Evolutionary conservation across 2,329 filamentous ascomycete genomes (phyloP).

Genomic region (Lachnellula willkommii): DNA sequence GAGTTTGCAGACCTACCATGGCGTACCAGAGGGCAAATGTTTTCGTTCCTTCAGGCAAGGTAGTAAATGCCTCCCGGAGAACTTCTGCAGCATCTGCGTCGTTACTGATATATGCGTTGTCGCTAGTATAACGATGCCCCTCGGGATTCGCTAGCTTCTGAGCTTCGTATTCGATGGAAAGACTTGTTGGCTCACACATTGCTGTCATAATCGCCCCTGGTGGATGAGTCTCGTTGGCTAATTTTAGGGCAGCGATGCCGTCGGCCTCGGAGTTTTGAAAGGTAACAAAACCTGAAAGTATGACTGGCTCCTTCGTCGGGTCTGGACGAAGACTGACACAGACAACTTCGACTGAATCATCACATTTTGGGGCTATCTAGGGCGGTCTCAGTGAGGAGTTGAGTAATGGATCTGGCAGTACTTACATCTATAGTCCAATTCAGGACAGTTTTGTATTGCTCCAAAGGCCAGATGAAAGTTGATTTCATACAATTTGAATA

Average conservation of each 20-base stretch:
- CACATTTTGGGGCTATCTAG: constrained; percentile 29
- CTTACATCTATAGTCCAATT: constrained; percentile 42
- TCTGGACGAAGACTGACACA: constrained; percentile 32
- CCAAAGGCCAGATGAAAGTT: constrained; percentile 43
- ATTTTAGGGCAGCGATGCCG: constrained; percentile 34
- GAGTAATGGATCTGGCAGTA: constrained; percentile 1
- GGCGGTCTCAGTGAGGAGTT: not conserved
- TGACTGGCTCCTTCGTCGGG: constrained; percentile 27
- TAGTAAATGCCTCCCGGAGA: constrained; percentile 43
- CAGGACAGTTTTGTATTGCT: constrained; percentile 41
- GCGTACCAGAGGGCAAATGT: constrained; percentile 45
- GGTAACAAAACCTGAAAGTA: constrained; percentile 36
- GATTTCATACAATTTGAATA: constrained; percentile 10
- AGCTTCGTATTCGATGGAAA: constrained; percentile 38
- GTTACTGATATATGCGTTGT: constrained; percentile 47
- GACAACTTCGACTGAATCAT: constrained; percentile 39
- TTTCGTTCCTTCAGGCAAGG: constrained; percentile 39
- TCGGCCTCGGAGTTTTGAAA: constrained; percentile 37
- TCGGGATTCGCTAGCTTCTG: constrained; percentile 44
- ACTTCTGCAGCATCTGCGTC: constrained; percentile 41
- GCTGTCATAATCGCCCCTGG: constrained; percentile 33
- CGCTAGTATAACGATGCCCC: constrained; percentile 44
- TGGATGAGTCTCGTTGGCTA: constrained; percentile 36
- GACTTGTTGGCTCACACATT: constrained; percentile 37
- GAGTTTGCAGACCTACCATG: constrained; percentile 32